Evolutionary conservation across 2,329 filamentous ascomycete species (phyloP).

Genomic region (Eurotiales sp.): DNA sequence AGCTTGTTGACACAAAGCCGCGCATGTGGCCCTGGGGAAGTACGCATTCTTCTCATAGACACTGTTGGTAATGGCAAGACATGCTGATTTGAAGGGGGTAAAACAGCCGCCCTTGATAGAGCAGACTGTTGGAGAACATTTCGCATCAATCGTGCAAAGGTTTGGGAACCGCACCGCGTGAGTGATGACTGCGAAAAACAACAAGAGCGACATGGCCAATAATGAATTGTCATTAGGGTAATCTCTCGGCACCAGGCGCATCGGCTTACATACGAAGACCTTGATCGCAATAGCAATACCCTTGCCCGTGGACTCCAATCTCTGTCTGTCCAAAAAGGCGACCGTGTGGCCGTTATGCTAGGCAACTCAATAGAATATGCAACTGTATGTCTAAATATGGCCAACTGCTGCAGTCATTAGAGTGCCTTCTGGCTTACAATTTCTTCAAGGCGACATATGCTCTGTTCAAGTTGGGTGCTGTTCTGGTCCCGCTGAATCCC

Average conservation of each 20-base stretch:
- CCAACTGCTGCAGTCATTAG: neutral
- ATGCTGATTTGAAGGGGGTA: slow-evolving; percentile 1
- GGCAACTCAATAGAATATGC: slow-evolving; percentile 85
- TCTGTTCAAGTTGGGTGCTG: slow-evolving; percentile 87
- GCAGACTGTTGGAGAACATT: slow-evolving; percentile 46
- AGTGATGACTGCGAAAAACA: slow-evolving; percentile 21
- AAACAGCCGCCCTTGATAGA: slow-evolving; percentile 44
- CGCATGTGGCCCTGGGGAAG: slow-evolving; percentile 28
- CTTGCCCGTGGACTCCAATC: slow-evolving; percentile 67
- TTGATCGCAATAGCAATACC: slow-evolving; percentile 73
- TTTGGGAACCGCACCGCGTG: slow-evolving; percentile 52
- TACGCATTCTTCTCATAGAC: slow-evolving; percentile 14
- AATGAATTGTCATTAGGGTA: slow-evolving; percentile 39
- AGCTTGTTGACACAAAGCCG: slow-evolving; percentile 27
- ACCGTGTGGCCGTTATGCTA: slow-evolving; percentile 79
- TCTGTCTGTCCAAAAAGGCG: slow-evolving; percentile 72
- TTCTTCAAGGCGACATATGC: slow-evolving; percentile 64
- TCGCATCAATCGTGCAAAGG: slow-evolving; percentile 39
- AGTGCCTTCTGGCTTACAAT: slow-evolving; percentile 4
- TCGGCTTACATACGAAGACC: slow-evolving; percentile 66
- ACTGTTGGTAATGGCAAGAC: neutral
- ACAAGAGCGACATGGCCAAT: neutral
- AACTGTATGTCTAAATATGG: slow-evolving; percentile 48
- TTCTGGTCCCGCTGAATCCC: slow-evolving; percentile 85
- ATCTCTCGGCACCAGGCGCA: slow-evolving; percentile 60